These are phyloP conservation scores for Tetracentron sinense DNA, from an alignment of 164 flowering plant genomes.

Conservation along the genomic window DNA sequence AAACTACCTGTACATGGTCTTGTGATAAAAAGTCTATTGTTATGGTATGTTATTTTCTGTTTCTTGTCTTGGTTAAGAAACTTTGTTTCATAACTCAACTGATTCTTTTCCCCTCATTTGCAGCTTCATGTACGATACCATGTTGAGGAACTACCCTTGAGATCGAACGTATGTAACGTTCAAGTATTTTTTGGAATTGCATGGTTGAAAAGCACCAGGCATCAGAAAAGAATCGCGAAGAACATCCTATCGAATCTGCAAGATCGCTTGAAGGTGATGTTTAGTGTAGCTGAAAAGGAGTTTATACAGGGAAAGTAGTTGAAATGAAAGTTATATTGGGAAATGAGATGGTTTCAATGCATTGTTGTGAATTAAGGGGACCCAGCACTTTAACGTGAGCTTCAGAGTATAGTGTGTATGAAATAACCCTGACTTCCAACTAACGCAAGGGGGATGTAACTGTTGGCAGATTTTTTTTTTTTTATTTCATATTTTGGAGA, in stretches of 20 bases:
- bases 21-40: neutral
- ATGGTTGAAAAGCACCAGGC: slow-evolving; percentile 78
- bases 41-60: neutral
- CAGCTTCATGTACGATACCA: slow-evolving; percentile 88
- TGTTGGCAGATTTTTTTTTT: no score
- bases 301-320: slow-evolving; percentile 14
- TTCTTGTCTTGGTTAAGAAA: neutral
- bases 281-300: slow-evolving; percentile 62
- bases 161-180: slow-evolving; percentile 50
- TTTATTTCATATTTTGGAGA: no score
- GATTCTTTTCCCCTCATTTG: slow-evolving; percentile 14
- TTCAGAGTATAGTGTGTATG: no score
- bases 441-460: no score
- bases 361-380: no score
- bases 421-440: no score
- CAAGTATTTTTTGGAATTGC: slow-evolving; percentile 66
- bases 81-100: slow-evolving; percentile 4
- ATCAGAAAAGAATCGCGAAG: slow-evolving; percentile 72
- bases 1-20: neutral
- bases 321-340: no score
- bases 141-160: slow-evolving; percentile 61
- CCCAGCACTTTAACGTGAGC: no score
- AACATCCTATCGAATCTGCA: slow-evolving; percentile 60
- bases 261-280: slow-evolving; percentile 61
- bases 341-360: no score